Evolutionary conservation across 495 filamentous ascomycete genomes (phyloP).

Genomic region (Xanthoparmelia taractica): DNA sequence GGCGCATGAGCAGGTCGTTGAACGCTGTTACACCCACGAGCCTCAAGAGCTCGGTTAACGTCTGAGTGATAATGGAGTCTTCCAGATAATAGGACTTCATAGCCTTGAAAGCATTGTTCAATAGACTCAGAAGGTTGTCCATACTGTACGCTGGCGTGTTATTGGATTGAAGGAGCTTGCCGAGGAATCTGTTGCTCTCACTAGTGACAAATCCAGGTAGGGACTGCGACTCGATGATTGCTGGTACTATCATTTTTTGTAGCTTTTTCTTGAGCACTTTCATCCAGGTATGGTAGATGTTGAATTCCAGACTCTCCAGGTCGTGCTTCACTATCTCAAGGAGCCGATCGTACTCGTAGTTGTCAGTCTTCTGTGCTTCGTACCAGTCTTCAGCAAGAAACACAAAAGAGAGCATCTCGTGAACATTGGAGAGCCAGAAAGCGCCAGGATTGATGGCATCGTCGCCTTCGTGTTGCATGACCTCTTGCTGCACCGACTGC

Average conservation of each 20-base stretch:
- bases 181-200: constrained; percentile 94
- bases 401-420: constrained; percentile 99
- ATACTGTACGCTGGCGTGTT: constrained; percentile 92
- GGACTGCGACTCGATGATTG: constrained; percentile 98
- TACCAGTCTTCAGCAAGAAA: constrained; percentile 99
- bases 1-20: constrained; percentile 94
- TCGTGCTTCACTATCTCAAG: constrained; percentile 99
- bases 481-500: constrained; percentile 98
- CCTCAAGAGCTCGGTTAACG: constrained; percentile 84
- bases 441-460: constrained; percentile 95
- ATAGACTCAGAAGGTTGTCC: constrained; percentile 92
- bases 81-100: constrained; percentile 98
- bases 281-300: constrained; percentile 99
- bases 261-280: constrained; percentile 99
- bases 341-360: constrained; percentile 96
- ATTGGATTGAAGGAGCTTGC: constrained; percentile 85
- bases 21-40: constrained; percentile 97
- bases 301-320: constrained; percentile 96
- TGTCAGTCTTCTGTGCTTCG: constrained; percentile 97
- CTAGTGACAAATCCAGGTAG: constrained; percentile 97
- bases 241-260: constrained; percentile 98
- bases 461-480: constrained; percentile 97
- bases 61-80: constrained; percentile 90
- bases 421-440: constrained; percentile 99
- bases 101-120: constrained; percentile 95